Base-by-base conservation (phyloP, 2,329 filamentous ascomycete genomes). In the Alternaria brassicicola region DNA sequence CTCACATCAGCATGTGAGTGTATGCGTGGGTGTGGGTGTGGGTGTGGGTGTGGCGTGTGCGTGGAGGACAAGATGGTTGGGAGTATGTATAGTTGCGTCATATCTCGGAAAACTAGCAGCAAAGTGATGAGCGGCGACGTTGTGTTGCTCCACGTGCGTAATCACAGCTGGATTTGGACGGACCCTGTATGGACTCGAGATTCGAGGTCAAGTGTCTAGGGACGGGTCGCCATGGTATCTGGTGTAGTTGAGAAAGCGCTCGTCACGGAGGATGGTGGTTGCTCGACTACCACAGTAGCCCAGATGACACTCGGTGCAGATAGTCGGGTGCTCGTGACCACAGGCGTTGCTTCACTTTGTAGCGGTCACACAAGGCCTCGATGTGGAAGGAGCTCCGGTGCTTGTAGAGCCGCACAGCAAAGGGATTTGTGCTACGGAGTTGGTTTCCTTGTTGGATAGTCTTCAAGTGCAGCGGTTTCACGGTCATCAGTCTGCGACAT, bases 401-500 rank as follows among this genome's bases (percentile, higher is more conserved):
- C 30, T 25, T 39, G 33, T 47, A 43, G 42, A 56, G 42, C 26
- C 42, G 57, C 57, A 61, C 43, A 31, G 33, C 43, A 31, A 45
- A 30, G 21, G 25, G 21, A 13, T 26, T 19, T 43, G 55, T 50
- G 33, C 26, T 30, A 46, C 28, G 36, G 43, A 51, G 43, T 25
- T 33, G 21, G 17, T 49, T 54, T 31, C 10, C 21, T 26, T 39
- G 3, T 48, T 39, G 23, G 6, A 23, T 45, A 31, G 17, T 10
- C 13, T 28, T 25, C 17, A 39, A n/a, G 48, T 43, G 46, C 23
- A 39, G 39, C 25, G 28, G 61, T 62, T 64, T 56, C 61, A 63
- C 46, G 48, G 50, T 35, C 33, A 36, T 10, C 26, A 39, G 51
- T 43, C 57, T 66, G 63, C 51, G 61, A 64, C 63, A 46, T 55